phyloP scores from a whole-genome alignment of 257 asterid species.

The Plantago elongata region DNA sequence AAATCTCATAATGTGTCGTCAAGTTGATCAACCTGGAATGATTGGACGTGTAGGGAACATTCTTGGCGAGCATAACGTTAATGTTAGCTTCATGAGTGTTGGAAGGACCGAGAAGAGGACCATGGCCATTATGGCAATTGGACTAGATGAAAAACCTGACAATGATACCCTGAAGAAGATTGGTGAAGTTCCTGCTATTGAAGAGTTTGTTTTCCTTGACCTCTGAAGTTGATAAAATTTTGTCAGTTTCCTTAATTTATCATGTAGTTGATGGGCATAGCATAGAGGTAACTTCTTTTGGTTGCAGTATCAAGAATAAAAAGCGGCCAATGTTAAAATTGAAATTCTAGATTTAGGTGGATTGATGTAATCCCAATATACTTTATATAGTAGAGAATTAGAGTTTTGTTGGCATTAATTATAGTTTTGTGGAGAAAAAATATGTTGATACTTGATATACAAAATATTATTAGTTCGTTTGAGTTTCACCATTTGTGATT shows the following conservation, averaged over 20 bases:
- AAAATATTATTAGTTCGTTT: too few relatives aligned
- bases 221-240: slow-evolving; percentile 27
- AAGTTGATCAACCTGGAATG: slow-evolving; percentile 96
- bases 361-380: too few relatives aligned
- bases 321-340: too few relatives aligned
- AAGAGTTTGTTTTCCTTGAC: slow-evolving; percentile 79
- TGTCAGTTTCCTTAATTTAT: neutral
- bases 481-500: too few relatives aligned
- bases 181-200: slow-evolving; percentile 73
- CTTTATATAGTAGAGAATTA: too few relatives aligned
- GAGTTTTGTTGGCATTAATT: too few relatives aligned
- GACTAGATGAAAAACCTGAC: slow-evolving; percentile 84
- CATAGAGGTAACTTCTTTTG: too few relatives aligned
- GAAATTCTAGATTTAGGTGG: too few relatives aligned
- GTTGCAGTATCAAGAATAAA: too few relatives aligned
- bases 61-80: slow-evolving; percentile 79
- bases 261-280: too few relatives aligned
- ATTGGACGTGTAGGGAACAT: slow-evolving; percentile 79
- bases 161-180: slow-evolving; percentile 75
- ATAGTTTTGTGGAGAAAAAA: too few relatives aligned
- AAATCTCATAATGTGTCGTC: slow-evolving; percentile 76
- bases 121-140: slow-evolving; percentile 95
- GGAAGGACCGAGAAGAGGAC: slow-evolving; percentile 72
- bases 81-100: slow-evolving; percentile 94
- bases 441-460: too few relatives aligned